These are phyloP conservation scores for Rhodotorula sp. DNA, from an alignment of 1,284 basidiomycete genomes.

Conservation along the genomic window DNA sequence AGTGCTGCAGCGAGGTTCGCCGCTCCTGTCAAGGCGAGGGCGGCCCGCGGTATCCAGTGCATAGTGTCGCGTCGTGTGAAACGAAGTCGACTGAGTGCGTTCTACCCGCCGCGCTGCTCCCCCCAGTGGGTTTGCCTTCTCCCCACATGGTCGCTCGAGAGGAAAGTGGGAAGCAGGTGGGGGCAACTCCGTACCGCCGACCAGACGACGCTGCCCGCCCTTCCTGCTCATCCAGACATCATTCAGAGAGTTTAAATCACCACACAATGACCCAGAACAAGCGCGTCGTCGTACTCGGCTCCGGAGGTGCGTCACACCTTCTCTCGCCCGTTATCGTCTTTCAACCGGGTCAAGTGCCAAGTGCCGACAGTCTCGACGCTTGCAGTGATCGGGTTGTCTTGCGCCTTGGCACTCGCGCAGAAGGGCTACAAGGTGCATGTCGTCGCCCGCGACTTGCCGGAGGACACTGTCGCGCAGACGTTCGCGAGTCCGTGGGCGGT, in stretches of 20 bases:
- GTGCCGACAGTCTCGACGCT: not conserved
- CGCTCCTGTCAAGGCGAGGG: not conserved
- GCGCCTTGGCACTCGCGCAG: conserved; percentile 51
- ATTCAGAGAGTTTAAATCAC: not conserved
- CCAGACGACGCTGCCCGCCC: not conserved
- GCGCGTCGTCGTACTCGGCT: conserved; percentile 22
- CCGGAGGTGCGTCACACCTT: conserved; percentile 13
- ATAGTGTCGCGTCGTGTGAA: not conserved
- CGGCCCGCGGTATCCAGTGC: not conserved
- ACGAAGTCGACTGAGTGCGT: too few relatives aligned
- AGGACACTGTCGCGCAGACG: conserved; percentile 59
- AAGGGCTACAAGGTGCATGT: conserved; percentile 58
- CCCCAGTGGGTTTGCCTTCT: too few relatives aligned
- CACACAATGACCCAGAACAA: not conserved
- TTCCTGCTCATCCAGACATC: not conserved
- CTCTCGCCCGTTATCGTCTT: not conserved
- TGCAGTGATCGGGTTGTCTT: conserved; percentile 54
- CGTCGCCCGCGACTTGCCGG: conserved; percentile 65
- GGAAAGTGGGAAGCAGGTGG: too few relatives aligned
- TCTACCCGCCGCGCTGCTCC: too few relatives aligned
- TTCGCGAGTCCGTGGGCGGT: conserved; percentile 72
- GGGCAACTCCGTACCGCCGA: too few relatives aligned
- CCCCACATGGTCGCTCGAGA: too few relatives aligned
- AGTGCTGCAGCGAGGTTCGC: not conserved
- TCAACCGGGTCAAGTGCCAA: not conserved